Evolutionary conservation across 2,329 filamentous ascomycete genomes (phyloP), one percentile per base, ranked within the genome.

Genomic region (Orbilia ellipsospora): DNA sequence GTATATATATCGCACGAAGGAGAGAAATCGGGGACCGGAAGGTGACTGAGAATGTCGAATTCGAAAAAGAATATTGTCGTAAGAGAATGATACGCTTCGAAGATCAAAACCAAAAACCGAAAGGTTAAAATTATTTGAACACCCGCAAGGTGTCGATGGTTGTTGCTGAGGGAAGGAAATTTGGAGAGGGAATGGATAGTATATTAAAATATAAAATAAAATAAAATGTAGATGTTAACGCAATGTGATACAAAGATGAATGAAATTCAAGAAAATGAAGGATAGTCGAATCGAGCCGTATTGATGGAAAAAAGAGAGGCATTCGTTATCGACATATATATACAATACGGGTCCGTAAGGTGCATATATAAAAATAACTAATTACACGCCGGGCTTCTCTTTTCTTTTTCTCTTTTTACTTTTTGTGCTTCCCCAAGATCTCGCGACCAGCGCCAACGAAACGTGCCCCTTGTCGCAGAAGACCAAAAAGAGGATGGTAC

Each of bases 381-480:
- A 23, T 44, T n/a, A n/a, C 44, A n/a, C 44, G 44, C 15, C 15
- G 44, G 5, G 1, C 31, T 36, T 36, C 31, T 36, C 10, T 36
- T 36, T 36, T 20, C 13, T 13, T 7, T 45, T 44, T 36, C 5
- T 10, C 31, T 2, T 2, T 36, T 36, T 36, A 36, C 31, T 7
- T 10, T 36, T 36, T 7, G 31, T 36, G 31, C 23, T 52, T 23
- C 40, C 50, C 52, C 56, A 52, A 62, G 56, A 69, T 67, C 62
- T 66, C 57, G 70, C 69, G 54, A 60, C 48, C 63, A 74, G 70
- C 70, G 70, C 70, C 70, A 74, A 74, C 70, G 70, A 74, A 74
- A 74, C 70, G 44, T 48, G 56, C 70, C 70, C 70, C 70, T 48
- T 74, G 70, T 74, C 60, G 60, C 63, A 74, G 63, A 62, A 62